Percentiles rank a stretch among this genome's conserved stretches.
These are phyloP conservation scores for Rhodotorula sp. DNA, from an alignment of 1,284 basidiomycete species.

Conservation along the genomic window DNA sequence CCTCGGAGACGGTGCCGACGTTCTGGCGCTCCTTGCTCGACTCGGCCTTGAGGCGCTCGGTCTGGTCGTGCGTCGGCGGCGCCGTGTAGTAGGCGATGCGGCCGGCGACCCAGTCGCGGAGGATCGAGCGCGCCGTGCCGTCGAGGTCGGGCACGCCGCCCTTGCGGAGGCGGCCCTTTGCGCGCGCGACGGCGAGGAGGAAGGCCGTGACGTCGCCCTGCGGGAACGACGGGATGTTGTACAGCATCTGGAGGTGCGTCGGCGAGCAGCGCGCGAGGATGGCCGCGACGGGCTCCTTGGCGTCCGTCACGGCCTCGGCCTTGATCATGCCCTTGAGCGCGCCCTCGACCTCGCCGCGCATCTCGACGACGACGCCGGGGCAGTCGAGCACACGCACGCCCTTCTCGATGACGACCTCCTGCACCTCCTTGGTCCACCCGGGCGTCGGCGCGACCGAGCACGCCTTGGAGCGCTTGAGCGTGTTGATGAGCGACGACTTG, in stretches of 20 bases:
- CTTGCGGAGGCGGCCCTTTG: constrained; percentile 80
- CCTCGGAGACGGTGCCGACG: constrained; percentile 64
- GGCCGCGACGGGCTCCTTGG: constrained; percentile 83
- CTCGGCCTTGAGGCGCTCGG: constrained; percentile 58
- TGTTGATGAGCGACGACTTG: constrained; percentile 94
- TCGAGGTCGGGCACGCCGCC: constrained; percentile 90
- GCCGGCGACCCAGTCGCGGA: constrained; percentile 95
- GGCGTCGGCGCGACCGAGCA: constrained; percentile 94
- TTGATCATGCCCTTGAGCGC: constrained; percentile 89
- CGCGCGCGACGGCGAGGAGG: constrained; percentile 84
- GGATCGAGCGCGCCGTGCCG: constrained; percentile 76
- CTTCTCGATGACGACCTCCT: constrained; percentile 88
- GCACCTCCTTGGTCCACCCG: constrained; percentile 92
- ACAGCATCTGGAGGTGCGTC: constrained; percentile 73
- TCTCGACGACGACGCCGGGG: constrained; percentile 86
- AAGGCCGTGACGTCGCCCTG: constrained; percentile 71
- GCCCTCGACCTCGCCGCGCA: constrained; percentile 64
- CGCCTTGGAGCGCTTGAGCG: constrained; percentile 83
- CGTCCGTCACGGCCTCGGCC: constrained; percentile 88
- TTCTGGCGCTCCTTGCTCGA: constrained; percentile 51
- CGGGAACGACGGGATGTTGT: constrained; percentile 73
- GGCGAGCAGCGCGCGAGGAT: constrained; percentile 71
- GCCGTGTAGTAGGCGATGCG: constrained; percentile 86
- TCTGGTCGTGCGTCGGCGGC: constrained; percentile 71
- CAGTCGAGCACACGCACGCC: constrained; percentile 91